These are phyloP conservation scores for Saccharomycopsis hybrid DNA, from an alignment of 1,139 yeast genomes.

Conservation along the genomic window DNA sequence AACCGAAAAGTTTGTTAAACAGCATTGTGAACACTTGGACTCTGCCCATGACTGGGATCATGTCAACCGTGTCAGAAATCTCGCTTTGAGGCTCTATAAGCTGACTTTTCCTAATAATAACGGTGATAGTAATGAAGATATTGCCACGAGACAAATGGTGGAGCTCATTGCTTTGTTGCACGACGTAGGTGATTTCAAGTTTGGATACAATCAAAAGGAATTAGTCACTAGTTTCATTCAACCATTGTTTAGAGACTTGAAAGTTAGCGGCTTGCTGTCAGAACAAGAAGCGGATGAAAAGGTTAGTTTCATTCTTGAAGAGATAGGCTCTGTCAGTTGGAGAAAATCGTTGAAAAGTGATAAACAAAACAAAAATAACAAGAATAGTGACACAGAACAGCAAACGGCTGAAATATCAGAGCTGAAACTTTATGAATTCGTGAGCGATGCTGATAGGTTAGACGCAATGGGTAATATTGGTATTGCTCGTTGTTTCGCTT, in stretches of 20 bases:
- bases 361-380: slow-evolving; percentile 7
- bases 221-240: slow-evolving; percentile 20
- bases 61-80: slow-evolving; percentile 14
- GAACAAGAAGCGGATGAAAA: too few species aligned
- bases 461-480: slow-evolving; percentile 36
- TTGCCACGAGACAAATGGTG: slow-evolving; percentile 24
- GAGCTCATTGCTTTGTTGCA: slow-evolving; percentile 33
- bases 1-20: slow-evolving; percentile 6
- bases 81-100: slow-evolving; percentile 4
- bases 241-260: slow-evolving; percentile 20
- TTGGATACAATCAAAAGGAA: slow-evolving; percentile 22
- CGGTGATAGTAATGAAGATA: too few species aligned
- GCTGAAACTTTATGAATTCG: slow-evolving; percentile 29
- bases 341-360: slow-evolving; percentile 20
- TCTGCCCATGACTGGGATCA: slow-evolving; percentile 19
- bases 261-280: too few species aligned
- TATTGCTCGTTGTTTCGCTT: slow-evolving; percentile 31
- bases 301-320: slow-evolving; percentile 24
- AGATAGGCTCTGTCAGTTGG: slow-evolving; percentile 29
- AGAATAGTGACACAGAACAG: too few species aligned
- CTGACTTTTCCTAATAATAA: not conserved
- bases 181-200: slow-evolving; percentile 33
- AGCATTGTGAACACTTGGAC: slow-evolving; percentile 15
- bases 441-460: slow-evolving; percentile 34
- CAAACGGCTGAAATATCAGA: too few species aligned